These are phyloP conservation scores for Cudoniella acicularis DNA, from an alignment of 495 filamentous ascomycete genomes.

Conservation along the genomic window DNA sequence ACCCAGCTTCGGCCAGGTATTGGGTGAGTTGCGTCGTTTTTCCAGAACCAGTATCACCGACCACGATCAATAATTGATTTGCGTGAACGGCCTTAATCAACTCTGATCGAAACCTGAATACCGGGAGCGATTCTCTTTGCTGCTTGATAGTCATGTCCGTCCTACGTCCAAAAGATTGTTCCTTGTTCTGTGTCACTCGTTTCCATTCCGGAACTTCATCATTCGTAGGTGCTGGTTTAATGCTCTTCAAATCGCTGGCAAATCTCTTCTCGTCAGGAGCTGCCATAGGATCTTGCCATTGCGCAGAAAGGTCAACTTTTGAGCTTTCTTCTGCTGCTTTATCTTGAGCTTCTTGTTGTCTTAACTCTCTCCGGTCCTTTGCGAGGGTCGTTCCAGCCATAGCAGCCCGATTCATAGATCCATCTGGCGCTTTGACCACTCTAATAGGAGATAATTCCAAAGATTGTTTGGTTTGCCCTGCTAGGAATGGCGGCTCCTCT, in stretches of 20 bases:
- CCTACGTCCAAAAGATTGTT: constrained; percentile 77
- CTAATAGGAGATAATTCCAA: constrained; percentile 92
- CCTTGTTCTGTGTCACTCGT: constrained; percentile 73
- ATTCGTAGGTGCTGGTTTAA: constrained; percentile 41
- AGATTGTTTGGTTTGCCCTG: constrained; percentile 93
- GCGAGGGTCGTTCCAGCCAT: constrained; percentile 90
- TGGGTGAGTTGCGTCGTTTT: constrained; percentile 98
- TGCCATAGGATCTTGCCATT: constrained; percentile 97
- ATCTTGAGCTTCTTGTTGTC: constrained; percentile 84
- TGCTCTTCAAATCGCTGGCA: constrained; percentile 71
- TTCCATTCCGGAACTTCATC: constrained; percentile 92
- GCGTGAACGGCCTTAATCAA: constrained; percentile 82
- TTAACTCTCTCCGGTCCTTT: constrained; percentile 82
- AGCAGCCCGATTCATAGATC: constrained; percentile 89
- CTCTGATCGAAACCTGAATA: constrained; percentile 84
- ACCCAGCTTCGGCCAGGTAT: constrained; percentile 90
- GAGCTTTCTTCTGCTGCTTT: constrained; percentile 73
- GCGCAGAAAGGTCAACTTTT: constrained; percentile 80
- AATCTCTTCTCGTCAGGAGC: constrained; percentile 79
- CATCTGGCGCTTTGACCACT: constrained; percentile 95
- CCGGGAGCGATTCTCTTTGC: constrained; percentile 85
- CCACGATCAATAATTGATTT: constrained; percentile 92
- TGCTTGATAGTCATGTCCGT: constrained; percentile 93
- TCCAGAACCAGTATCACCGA: constrained; percentile 95
- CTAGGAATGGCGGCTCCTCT: constrained; percentile 94